Evolutionary conservation across 2,329 filamentous ascomycete genomes (phyloP), one percentile per base, ranked within the genome.

Genomic region (Domatiomyces globalis): DNA sequence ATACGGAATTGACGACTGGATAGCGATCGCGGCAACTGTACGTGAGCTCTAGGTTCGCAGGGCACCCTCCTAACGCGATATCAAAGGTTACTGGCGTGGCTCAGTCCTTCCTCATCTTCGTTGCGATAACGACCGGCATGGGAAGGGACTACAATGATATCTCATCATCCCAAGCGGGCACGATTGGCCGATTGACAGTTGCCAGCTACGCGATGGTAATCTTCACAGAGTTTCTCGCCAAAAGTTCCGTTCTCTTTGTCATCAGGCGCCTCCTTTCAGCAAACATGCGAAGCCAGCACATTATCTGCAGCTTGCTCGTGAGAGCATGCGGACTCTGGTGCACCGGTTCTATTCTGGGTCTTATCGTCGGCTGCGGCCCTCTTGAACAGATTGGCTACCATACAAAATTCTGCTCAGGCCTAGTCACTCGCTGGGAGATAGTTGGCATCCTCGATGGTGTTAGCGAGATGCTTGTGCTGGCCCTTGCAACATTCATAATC

Each of bases 191-290:
- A 49, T 18, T 53, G 44, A 36, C 45, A 17, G 43, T 53, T 12
- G 51, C 29, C 15, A 27, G 48, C 29, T 17, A 51, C 19, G 44
- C 48, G 18, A 18, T 53, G 6, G 50, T 51, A 48, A 36, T 53
- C 42, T 3, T 51, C 10, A 48, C 49, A 2, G 25, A 51, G 10
- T 33, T 18, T 20, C 20, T 51, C 6, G 50, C 51, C 49, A 53
- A 53, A 39, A 19, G 29, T 27, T 51, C 48, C 5, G 49, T 53
- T 15, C 39, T 51, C 18, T 9, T 33, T 2, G 25, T 53, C 1
- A 51, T 43, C 29, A 48, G 51, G 19, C 50, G 44, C 20, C 42
- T 53, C 15, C 51, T 53, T 49, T 51, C 43, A n/a, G 33, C 50
- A 19, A 50, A 45, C 49, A 51, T 51, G 49, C 48, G 51, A 50